Base-by-base conservation (phyloP, 2,329 filamentous ascomycete species). In the Graphilbum ipis-grandicollis region DNA sequence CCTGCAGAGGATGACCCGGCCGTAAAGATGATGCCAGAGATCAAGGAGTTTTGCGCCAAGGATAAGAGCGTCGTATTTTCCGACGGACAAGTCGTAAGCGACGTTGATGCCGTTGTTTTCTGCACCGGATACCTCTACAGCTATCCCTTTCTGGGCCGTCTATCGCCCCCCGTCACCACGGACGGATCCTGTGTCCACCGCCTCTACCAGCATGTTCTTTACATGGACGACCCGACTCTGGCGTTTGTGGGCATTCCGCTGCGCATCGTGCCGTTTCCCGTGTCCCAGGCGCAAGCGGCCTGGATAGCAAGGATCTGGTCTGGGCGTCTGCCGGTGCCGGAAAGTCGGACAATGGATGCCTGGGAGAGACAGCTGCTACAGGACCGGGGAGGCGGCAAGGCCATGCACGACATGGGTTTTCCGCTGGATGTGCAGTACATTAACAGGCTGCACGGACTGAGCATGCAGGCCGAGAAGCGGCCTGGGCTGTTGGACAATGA, bases 41-140 rank as follows among this genome's bases (percentile, higher is more conserved):
- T 74, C 36, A 56, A 59, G 2, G 66, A 47, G 50, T 69, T 50
- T 42, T 54, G 50, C 23, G 47, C 53, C 0, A 47, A 59, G 60
- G 42, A 64, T 58, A 19, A 59, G 57, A n/a, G 52, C 62, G 38
- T 84, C 0, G 54, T 60, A n/a, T 79, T 82, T 40, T 57, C 60
- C 34, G 63, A 79, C 47, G 75, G 74, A 1, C 57, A 55, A 0
- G 48, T 68, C 6, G 73, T 75, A 46, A n/a, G 35, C 2, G 52
- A 56, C 3, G 56, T 82, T 25, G 76, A 82, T 45, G 61, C 65
- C 0, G 55, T 82, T 4, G 51, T 82, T 4, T 82, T 79, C 50
- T 78, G 74, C 47, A 82, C 78, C 0, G 78, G 78, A 2, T 83
- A 81, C 49, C 65, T 79, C 42, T 81, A 80, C 53, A 71, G 71